These are phyloP conservation scores for Backusella luteola DNA, from an alignment of 192 early-diverging fungal species.

Conservation along the genomic window DNA sequence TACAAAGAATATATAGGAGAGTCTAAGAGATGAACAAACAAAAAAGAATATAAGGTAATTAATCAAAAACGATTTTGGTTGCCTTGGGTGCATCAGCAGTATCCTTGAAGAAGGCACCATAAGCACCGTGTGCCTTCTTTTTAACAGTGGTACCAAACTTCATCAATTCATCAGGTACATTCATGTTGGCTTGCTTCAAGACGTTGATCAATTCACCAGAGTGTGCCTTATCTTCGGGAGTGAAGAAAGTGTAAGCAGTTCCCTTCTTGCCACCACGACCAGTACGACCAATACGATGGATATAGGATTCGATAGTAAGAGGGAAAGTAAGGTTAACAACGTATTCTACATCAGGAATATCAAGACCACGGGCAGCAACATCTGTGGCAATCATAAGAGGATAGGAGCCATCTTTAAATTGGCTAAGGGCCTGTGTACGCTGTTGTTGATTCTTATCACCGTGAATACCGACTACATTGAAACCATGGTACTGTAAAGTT, in stretches of 20 bases:
- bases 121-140: constrained; percentile 94
- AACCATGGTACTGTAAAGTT: constrained; percentile 72
- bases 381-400: constrained; percentile 94
- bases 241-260: constrained; percentile 92
- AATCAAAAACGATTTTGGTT: constrained; percentile 87
- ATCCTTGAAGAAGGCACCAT: constrained; percentile 95
- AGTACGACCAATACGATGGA: constrained; percentile 94
- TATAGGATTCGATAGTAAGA: constrained; percentile 92
- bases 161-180: constrained; percentile 82
- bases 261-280: constrained; percentile 93
- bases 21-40: background rate
- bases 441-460: constrained; percentile 89
- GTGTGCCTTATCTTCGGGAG: constrained; percentile 82
- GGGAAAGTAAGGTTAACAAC: constrained; percentile 98
- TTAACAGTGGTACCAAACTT: constrained; percentile 96
- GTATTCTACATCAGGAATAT: constrained; percentile 89
- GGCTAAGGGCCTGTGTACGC: constrained; percentile 73
- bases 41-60: background rate
- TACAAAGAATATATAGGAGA: background rate
- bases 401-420: constrained; percentile 77
- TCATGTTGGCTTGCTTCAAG: constrained; percentile 81
- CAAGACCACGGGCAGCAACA: constrained; percentile 87
- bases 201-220: constrained; percentile 91
- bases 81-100: constrained; percentile 67
- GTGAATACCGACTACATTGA: constrained; percentile 82